Evolutionary conservation across 106 monocot genomes (phyloP).

Genomic region (Gastrodia elata): DNA sequence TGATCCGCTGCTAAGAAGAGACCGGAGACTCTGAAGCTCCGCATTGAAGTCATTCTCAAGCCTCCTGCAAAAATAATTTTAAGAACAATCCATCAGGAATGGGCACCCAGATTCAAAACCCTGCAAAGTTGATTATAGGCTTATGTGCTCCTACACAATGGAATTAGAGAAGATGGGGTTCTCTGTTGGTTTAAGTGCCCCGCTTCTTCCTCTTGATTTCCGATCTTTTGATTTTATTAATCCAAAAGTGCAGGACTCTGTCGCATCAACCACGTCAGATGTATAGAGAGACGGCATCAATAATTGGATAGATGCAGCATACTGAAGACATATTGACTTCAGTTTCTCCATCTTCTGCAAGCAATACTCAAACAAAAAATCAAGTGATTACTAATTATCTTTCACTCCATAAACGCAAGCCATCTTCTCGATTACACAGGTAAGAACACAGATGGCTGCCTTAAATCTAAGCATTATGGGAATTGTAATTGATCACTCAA

Average conservation of each 20-base stretch:
- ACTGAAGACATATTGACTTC: slow-evolving; percentile 83
- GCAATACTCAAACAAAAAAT: not conserved
- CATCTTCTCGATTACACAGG: not conserved
- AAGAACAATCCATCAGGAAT: not conserved
- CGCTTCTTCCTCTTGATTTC: slow-evolving; percentile 15
- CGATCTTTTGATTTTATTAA: slow-evolving; percentile 22
- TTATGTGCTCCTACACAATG: slow-evolving; percentile 36
- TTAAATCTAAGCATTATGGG: not conserved
- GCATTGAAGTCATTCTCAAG: slow-evolving; percentile 70
- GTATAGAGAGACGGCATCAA: slow-evolving; percentile 62
- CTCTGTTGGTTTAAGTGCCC: slow-evolving; percentile 28
- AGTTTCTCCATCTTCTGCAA: slow-evolving; percentile 93
- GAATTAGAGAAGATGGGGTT: slow-evolving; percentile 45
- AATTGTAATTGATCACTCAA: not conserved
- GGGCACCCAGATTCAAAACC: not conserved
- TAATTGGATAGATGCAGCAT: slow-evolving; percentile 69
- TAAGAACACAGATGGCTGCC: not conserved
- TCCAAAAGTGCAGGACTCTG: slow-evolving; percentile 10
- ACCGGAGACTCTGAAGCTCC: slow-evolving; percentile 71
- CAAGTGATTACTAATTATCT: not conserved
- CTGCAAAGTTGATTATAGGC: not conserved
- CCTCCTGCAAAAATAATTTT: slow-evolving; percentile 28
- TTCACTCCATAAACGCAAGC: not conserved
- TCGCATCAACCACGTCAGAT: slow-evolving; percentile 20
- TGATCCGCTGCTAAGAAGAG: slow-evolving; percentile 63